Percentiles rank a stretch among this genome's conserved stretches.
Conservation (phyloP, 2,329 filamentous ascomycete species). For the Claviceps quebecensis region DNA sequence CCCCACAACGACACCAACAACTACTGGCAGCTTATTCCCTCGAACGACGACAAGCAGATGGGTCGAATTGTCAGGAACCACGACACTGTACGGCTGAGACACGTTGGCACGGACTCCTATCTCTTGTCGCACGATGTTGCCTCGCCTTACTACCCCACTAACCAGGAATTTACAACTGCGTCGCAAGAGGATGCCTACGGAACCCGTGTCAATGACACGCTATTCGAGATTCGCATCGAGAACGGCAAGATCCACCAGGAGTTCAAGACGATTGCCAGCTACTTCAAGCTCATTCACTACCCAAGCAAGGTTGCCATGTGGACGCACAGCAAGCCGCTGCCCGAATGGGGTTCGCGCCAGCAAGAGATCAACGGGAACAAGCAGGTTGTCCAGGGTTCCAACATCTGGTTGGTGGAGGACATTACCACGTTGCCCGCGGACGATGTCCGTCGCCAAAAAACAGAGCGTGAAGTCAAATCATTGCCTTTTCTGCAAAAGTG, state of each 20-base stretch:
- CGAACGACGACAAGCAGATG: conserved; percentile 40
- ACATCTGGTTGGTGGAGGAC: conserved; percentile 88
- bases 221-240: conserved; percentile 88
- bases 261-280: conserved; percentile 79
- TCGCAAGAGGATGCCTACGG: conserved; percentile 56
- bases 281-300: conserved; percentile 92
- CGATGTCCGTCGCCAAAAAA: conserved; percentile 59
- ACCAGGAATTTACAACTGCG: conserved; percentile 94
- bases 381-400: conserved; percentile 76
- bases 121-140: conserved; percentile 94
- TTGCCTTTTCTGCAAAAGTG: conserved; percentile 88
- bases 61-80: conserved; percentile 64
- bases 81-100: conserved; percentile 73
- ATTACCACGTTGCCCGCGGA: conserved; percentile 66
- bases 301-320: conserved; percentile 98
- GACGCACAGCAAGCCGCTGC: conserved; percentile 90
- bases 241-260: conserved; percentile 66
- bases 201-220: conserved; percentile 68
- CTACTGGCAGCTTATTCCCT: conserved; percentile 84
- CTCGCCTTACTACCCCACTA: conserved; percentile 89
- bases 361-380: conserved; percentile 99
- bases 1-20: conserved; percentile 99
- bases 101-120: conserved; percentile 71
- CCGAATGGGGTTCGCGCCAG: conserved; percentile 93
- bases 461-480: conserved; percentile 64